Percentiles rank a stretch among this genome's conserved stretches.
phyloP scores from a whole-genome alignment of 495 filamentous ascomycete species.

The Margaritispora aquatica region DNA sequence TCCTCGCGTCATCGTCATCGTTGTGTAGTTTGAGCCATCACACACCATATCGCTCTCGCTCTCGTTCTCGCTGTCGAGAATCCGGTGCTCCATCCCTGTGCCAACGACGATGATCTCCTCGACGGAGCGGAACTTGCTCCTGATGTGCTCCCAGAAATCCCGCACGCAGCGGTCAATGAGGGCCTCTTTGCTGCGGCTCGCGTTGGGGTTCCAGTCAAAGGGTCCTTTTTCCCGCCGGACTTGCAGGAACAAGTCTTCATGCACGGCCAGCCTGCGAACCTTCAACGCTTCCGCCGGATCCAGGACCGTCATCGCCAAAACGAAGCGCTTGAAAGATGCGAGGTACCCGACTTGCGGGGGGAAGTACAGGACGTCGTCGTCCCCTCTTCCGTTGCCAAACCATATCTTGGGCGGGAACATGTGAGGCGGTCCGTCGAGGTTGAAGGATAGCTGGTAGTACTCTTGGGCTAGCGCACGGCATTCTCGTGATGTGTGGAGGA shows the following conservation, averaged over 20 bases:
- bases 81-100: neutral
- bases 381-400: neutral
- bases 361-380: conserved; percentile 7
- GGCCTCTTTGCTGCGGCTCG: neutral
- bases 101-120: conserved; percentile 8
- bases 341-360: neutral
- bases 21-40: no score
- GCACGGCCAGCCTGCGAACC: conserved; percentile 11
- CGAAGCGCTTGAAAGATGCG: conserved; percentile 5
- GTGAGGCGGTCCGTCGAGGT: neutral
- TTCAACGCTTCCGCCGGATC: neutral
- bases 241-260: conserved; percentile 6
- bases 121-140: conserved; percentile 4
- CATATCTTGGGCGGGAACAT: conserved; percentile 6
- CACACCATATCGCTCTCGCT: no score
- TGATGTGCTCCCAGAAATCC: conserved; percentile 14
- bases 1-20: no score
- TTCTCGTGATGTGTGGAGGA: conserved; percentile 8
- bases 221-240: neutral
- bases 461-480: conserved; percentile 2
- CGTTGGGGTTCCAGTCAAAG: neutral
- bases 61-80: neutral
- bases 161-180: neutral
- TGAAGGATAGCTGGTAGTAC: conserved; percentile 10
- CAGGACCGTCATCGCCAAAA: neutral